Conservation (phyloP, 495 filamentous ascomycete species). For the Durotheca rogersii region DNA sequence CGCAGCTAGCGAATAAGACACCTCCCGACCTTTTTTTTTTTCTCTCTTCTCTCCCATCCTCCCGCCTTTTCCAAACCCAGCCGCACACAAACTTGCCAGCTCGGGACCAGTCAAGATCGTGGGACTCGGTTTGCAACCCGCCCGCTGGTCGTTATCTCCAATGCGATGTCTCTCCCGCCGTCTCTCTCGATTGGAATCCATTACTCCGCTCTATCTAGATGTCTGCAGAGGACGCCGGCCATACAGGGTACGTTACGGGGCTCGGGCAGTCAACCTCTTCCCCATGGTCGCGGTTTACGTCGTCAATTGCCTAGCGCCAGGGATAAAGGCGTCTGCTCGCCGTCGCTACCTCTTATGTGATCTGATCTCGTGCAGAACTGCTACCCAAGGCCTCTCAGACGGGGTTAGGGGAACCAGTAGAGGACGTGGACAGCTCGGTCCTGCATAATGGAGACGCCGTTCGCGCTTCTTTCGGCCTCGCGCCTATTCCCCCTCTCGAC, state of each 20-base stretch:
- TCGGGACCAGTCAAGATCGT: neutral
- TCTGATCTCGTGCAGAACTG: slow-evolving; percentile 25
- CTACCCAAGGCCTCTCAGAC: slow-evolving; percentile 9
- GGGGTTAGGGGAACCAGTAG: slow-evolving; percentile 16
- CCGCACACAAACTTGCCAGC: neutral
- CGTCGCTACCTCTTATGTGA: slow-evolving; percentile 14
- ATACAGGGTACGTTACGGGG: no score
- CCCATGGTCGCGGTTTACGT: no score
- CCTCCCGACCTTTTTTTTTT: neutral
- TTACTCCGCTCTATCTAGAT: no score
- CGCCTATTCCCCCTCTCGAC: neutral
- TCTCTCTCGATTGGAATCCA: no score
- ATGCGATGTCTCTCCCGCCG: no score
- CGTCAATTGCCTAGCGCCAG: slow-evolving; percentile 17
- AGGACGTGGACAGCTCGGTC: slow-evolving; percentile 18
- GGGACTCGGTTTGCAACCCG: neutral
- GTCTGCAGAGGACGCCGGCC: no score
- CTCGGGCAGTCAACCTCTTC: no score
- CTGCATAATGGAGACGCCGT: slow-evolving; percentile 20
- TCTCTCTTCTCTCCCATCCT: slow-evolving; percentile 14
- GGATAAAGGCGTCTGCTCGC: slow-evolving; percentile 15
- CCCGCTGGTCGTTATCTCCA: neutral
- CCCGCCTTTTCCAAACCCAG: slow-evolving; percentile 17
- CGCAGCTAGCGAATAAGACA: slow-evolving; percentile 4
- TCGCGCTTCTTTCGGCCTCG: slow-evolving; percentile 8